phyloP scores from a whole-genome alignment of 192 early-diverging fungal genomes.

The Rhizophagus sp. region DNA sequence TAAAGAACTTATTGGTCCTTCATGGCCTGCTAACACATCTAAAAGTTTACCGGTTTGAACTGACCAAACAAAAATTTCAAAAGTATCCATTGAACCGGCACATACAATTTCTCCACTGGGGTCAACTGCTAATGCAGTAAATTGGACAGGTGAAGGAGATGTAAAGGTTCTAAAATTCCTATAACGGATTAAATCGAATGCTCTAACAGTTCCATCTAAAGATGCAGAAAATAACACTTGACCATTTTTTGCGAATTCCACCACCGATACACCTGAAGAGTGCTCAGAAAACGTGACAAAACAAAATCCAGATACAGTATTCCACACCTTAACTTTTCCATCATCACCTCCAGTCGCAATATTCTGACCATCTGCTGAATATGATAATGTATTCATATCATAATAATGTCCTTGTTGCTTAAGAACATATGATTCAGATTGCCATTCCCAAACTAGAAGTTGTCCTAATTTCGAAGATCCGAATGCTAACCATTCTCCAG shows the following conservation, averaged over 20 bases:
- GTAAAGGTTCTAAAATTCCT: conserved; percentile 98
- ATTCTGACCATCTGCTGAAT: conserved; percentile 91
- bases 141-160: conserved; percentile 93
- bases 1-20: conserved; percentile 84
- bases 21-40: conserved; percentile 92
- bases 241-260: conserved; percentile 91
- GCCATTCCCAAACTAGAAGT: conserved; percentile 99
- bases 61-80: conserved; percentile 98
- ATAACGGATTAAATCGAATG: conserved; percentile 96
- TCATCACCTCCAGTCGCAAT: conserved; percentile 96
- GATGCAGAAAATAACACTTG: conserved; percentile 94
- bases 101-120: conserved; percentile 96
- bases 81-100: conserved; percentile 90
- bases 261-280: conserved; percentile 70
- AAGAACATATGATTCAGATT: conserved; percentile 97
- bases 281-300: conserved; percentile 98
- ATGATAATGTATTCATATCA: conserved; percentile 88
- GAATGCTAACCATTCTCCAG: conserved; percentile 98
- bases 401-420: conserved; percentile 99
- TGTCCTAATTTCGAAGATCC: conserved; percentile 91
- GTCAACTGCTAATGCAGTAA: conserved; percentile 90
- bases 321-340: conserved; percentile 98
- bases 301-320: conserved; percentile 92
- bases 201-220: conserved; percentile 98
- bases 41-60: conserved; percentile 98